Evolutionary conservation across 2,329 filamentous ascomycete species (phyloP).

Genomic region (Botrytis hyacinthi): DNA sequence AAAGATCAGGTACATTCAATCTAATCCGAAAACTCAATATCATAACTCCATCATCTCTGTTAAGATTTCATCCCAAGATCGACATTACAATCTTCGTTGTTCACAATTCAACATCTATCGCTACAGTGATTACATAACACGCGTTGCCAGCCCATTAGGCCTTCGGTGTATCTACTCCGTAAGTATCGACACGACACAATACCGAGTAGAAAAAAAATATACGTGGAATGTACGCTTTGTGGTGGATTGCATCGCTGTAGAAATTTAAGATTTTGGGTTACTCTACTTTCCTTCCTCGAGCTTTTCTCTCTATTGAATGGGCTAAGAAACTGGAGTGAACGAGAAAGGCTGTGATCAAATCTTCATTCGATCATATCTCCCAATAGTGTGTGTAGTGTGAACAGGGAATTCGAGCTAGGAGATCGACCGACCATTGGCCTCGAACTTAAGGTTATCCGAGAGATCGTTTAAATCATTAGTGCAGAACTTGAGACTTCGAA

Average conservation of each 20-base stretch:
- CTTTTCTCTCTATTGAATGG: slow-evolving; percentile 3
- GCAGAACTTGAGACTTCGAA: neutral
- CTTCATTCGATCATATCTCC: neutral
- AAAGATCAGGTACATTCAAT: neutral
- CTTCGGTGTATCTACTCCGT: neutral
- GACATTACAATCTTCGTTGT: neutral
- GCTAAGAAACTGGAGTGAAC: neutral
- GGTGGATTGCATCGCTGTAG: neutral
- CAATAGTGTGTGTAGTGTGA: neutral
- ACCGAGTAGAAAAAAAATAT: neutral
- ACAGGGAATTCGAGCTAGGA: neutral
- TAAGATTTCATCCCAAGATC: neutral
- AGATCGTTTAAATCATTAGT: neutral
- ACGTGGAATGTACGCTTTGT: neutral
- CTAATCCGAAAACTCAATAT: neutral
- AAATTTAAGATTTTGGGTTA: neutral
- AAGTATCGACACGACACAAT: neutral
- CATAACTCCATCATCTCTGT: neutral
- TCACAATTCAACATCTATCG: neutral
- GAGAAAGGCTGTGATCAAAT: neutral
- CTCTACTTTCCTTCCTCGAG: neutral
- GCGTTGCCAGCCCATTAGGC: neutral
- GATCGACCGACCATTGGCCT: neutral
- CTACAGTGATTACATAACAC: neutral
- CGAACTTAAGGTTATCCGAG: neutral